Conservation (phyloP, 2,329 filamentous ascomycete species). For the Metarhizium anisopliae region DNA sequence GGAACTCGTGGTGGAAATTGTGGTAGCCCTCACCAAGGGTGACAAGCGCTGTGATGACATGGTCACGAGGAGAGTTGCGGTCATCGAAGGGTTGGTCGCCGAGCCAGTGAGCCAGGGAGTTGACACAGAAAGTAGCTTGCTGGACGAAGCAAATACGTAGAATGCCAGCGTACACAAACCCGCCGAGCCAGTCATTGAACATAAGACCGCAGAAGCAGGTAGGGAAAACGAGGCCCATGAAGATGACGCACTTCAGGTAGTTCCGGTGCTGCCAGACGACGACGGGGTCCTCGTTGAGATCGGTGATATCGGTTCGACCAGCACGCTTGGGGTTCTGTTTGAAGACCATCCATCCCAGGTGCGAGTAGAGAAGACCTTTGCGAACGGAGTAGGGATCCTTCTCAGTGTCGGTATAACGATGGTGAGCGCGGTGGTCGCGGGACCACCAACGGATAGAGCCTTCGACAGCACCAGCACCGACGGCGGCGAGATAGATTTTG, state of each 20-base stretch:
- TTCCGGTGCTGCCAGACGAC: conserved; percentile 84
- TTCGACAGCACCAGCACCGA: conserved; percentile 75
- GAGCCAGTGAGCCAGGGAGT: conserved; percentile 84
- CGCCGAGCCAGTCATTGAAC: conserved; percentile 75
- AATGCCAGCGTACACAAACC: conserved; percentile 78
- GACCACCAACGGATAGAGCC: conserved; percentile 88
- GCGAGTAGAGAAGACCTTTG: conserved; percentile 75
- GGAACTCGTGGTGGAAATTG: conserved; percentile 95
- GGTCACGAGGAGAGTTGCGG: conserved; percentile 83
- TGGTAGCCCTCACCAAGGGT: conserved; percentile 87
- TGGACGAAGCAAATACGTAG: conserved; percentile 84
- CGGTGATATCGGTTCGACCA: conserved; percentile 79
- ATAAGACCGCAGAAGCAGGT: conserved; percentile 65
- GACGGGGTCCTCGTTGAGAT: conserved; percentile 76
- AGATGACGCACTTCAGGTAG: conserved; percentile 71
- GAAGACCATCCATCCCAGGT: conserved; percentile 83
- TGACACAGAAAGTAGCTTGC: conserved; percentile 89
- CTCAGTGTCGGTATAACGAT: conserved; percentile 86
- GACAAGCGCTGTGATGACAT: conserved; percentile 75
- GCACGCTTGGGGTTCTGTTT: conserved; percentile 89
- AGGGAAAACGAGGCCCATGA: conserved; percentile 71
- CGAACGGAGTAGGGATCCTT: conserved; percentile 88
- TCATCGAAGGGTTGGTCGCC: conserved; percentile 90
- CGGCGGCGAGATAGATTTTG: conserved; percentile 72
- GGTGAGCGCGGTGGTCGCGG: conserved; percentile 76